A percentile compares a stretch with the other conserved stretches of the same genome.
phyloP scores from a whole-genome alignment of 768 basidiomycete genomes.

The Wakefieldia striispora region DNA sequence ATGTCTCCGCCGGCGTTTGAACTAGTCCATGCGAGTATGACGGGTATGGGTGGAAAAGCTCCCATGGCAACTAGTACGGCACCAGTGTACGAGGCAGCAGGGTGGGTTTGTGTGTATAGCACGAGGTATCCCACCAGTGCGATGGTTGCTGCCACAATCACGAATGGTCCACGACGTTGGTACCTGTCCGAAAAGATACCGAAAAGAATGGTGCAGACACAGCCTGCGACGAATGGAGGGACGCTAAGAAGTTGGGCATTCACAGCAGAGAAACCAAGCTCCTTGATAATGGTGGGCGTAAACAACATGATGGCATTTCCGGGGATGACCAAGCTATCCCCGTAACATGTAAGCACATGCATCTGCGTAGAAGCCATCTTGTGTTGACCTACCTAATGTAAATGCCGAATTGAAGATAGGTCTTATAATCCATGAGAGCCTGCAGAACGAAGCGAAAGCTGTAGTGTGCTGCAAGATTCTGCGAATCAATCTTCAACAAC shows the following conservation, averaged over 20 bases:
- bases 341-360: background rate
- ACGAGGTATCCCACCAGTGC: constrained; percentile 46
- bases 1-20: constrained; percentile 51
- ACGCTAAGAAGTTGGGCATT: constrained; percentile 43
- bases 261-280: constrained; percentile 46
- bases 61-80: constrained; percentile 48
- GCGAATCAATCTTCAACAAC: constrained; percentile 42
- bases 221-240: constrained; percentile 43
- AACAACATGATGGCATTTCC: constrained; percentile 44
- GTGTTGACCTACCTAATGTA: constrained; percentile 36
- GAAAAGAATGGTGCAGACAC: constrained; percentile 38
- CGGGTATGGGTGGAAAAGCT: constrained; percentile 42
- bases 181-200: constrained; percentile 39
- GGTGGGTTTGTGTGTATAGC: constrained; percentile 29
- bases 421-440: constrained; percentile 44
- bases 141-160: constrained; percentile 38
- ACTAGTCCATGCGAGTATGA: constrained; percentile 48
- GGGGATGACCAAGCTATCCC: constrained; percentile 36
- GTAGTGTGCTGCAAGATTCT: constrained; percentile 40
- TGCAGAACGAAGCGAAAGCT: constrained; percentile 44
- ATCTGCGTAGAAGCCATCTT: background rate
- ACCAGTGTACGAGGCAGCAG: constrained; percentile 36
- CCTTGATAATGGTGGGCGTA: constrained; percentile 43
- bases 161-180: constrained; percentile 43
- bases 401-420: constrained; percentile 26